Evolutionary conservation across 2,329 filamentous ascomycete genomes (phyloP), one percentile per base, ranked within the genome.

Genomic region (Xylaria sp.): DNA sequence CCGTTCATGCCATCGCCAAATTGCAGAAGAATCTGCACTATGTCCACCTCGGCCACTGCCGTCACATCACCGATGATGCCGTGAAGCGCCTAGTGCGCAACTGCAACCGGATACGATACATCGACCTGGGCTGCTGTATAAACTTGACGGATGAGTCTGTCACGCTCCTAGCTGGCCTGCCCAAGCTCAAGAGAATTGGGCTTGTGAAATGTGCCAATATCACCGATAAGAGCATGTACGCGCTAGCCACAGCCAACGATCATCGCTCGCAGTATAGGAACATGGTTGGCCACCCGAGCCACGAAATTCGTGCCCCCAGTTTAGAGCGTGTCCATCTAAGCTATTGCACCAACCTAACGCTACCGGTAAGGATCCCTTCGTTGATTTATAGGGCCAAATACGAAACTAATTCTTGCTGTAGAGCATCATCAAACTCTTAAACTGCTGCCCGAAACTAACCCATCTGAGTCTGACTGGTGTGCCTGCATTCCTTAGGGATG

Each of bases 1-100:
- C 95, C 9, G 94, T 99, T 9, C 86, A 92, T 74, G 91, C 94
- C 65, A 98, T 99, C 72, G 91, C 94, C 66, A 91, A 89, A 75
- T 87, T 99, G 3, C 94, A 94, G 71, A 98, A 98, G 84, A 99
- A 98, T 76, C 84, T 99, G 64, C 96, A 99, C 80, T 98, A 97
- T 79, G 91, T 99, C 62, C 96, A 99, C 78, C 86, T 99, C 1
- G 96, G 96, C 10, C 96, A 99, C 80, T 99, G 96, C 80, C 89
- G 89, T 34, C 90, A 94, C 56, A 94, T 99, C 77, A 98, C 95
- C 0, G 96, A 99, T 77, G 87, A 90, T 44, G 94, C 94, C 1
- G 94, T 99, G 20, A 92, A 92, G 75, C 90, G 90, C 65, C 86
- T 99, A 39, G 94, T 98, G 48, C 90, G 91, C 73, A 86, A 85